Evolutionary conservation across 1,284 basidiomycete genomes (phyloP).

Genomic region (Athelia sp.): DNA sequence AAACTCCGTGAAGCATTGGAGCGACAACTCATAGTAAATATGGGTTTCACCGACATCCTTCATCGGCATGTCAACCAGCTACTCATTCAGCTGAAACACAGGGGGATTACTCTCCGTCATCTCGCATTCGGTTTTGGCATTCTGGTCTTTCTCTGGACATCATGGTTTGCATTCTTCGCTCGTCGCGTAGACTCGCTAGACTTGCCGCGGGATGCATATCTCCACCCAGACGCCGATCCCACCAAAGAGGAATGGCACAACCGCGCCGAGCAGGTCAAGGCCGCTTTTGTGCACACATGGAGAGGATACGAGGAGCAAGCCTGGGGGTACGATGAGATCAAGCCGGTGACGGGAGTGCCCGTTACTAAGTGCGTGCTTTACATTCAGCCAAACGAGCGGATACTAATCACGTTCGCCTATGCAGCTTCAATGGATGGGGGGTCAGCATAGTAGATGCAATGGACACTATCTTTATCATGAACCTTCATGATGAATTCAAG

Average conservation of each 20-base stretch:
- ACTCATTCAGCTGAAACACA: constrained; percentile 10
- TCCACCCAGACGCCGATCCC: constrained; percentile 12
- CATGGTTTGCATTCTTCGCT: constrained; percentile 9
- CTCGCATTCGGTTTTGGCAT: constrained; percentile 18
- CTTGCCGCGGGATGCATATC: not conserved
- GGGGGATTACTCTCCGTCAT: constrained; percentile 21
- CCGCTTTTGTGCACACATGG: constrained; percentile 63
- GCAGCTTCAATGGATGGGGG: constrained; percentile 85
- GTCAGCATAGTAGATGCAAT: constrained; percentile 80
- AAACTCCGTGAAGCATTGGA: too few species aligned
- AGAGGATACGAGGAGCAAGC: constrained; percentile 55
- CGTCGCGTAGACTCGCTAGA: not conserved
- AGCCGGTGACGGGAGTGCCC: constrained; percentile 40
- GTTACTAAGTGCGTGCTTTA: constrained; percentile 44
- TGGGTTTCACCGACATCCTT: not conserved
- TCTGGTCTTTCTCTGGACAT: constrained; percentile 16
- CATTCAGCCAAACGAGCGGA: not conserved
- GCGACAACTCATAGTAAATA: too few species aligned
- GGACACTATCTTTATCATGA: constrained; percentile 88
- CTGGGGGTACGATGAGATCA: constrained; percentile 56
- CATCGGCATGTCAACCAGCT: not conserved
- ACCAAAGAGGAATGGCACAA: constrained; percentile 39
- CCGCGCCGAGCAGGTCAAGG: constrained; percentile 52
- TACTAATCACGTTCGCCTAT: not conserved
- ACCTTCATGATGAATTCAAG: constrained; percentile 72